These are phyloP conservation scores for Butyriboletus regius DNA, from an alignment of 1,284 basidiomycete species.

Conservation along the genomic window DNA sequence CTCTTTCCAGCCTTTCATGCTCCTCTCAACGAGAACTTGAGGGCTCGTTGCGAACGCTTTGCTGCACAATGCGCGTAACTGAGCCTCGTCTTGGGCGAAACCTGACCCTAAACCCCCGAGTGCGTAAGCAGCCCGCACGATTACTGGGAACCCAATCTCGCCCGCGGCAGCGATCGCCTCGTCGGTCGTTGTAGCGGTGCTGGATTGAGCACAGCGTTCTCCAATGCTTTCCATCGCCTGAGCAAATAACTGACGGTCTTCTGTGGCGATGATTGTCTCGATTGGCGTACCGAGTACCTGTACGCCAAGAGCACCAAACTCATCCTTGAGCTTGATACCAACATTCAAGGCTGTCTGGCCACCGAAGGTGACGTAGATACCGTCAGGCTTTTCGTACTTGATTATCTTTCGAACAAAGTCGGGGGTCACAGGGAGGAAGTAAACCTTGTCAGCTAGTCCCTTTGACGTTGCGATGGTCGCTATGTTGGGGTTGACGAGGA, in stretches of 20 bases:
- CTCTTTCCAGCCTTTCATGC: slow-evolving; percentile 99
- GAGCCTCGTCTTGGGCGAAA: slow-evolving; percentile 84
- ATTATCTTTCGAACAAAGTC: slow-evolving; percentile 98
- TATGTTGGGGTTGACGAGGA: slow-evolving; percentile 97
- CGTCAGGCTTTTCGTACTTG: slow-evolving; percentile 96
- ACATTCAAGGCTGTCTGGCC: slow-evolving; percentile 97
- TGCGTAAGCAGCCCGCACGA: slow-evolving; percentile 93
- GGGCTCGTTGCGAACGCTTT: slow-evolving; percentile 96
- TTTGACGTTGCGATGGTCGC: slow-evolving; percentile 99
- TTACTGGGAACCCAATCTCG: slow-evolving; percentile 91
- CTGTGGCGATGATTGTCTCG: slow-evolving; percentile 93
- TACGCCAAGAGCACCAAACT: slow-evolving; percentile 81
- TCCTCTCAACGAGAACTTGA: slow-evolving; percentile 95
- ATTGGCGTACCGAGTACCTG: slow-evolving; percentile 94
- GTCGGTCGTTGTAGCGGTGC: slow-evolving; percentile 74
- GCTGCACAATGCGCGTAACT: slow-evolving; percentile 79
- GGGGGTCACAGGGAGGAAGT: slow-evolving; percentile 95
- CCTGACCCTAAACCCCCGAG: slow-evolving; percentile 92
- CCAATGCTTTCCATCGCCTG: slow-evolving; percentile 93
- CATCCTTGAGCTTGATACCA: slow-evolving; percentile 95
- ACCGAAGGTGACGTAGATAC: slow-evolving; percentile 97
- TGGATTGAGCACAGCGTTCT: slow-evolving; percentile 86
- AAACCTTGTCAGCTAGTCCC: slow-evolving; percentile 97
- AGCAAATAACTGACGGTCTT: slow-evolving; percentile 92
- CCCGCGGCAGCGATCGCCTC: slow-evolving; percentile 82